Conservation (phyloP, 1,284 basidiomycete species). For the Trichosporon sp. region DNA sequence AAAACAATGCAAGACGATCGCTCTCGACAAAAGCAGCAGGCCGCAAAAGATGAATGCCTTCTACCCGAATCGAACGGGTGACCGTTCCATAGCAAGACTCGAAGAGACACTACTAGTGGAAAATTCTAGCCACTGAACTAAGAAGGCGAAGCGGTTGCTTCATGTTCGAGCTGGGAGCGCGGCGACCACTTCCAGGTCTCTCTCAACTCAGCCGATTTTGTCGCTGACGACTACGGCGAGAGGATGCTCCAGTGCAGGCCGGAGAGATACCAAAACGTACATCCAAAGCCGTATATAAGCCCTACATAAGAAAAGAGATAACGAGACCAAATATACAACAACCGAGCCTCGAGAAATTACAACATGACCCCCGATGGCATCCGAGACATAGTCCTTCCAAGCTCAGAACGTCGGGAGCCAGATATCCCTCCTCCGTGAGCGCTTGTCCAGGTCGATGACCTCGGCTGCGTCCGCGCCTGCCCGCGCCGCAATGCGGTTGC, state of each 20-base stretch:
- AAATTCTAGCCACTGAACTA: constrained; percentile 5
- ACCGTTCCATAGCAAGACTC: constrained; percentile 1
- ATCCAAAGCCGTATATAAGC: too few relatives aligned
- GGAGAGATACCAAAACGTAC: too few relatives aligned
- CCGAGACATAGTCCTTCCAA: background rate
- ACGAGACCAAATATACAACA: background rate
- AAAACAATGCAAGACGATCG: background rate
- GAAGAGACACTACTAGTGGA: background rate
- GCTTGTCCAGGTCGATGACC: constrained; percentile 33
- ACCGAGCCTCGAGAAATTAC: background rate
- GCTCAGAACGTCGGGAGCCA: constrained; percentile 31
- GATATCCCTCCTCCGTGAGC: constrained; percentile 28
- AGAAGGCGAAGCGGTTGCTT: background rate
- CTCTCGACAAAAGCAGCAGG: background rate
- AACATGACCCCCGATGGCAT: background rate
- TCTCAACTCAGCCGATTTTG: background rate
- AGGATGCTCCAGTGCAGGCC: too few relatives aligned
- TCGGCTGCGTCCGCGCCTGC: constrained; percentile 32
- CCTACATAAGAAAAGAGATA: too few relatives aligned
- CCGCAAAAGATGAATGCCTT: background rate
- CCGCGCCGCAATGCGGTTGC: constrained; percentile 27
- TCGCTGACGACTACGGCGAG: too few relatives aligned
- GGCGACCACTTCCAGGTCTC: background rate
- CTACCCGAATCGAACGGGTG: constrained; percentile 4
- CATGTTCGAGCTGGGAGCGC: background rate